Evolutionary conservation across 441 rosid genomes (phyloP).

Genomic region (Daphne laureola): DNA sequence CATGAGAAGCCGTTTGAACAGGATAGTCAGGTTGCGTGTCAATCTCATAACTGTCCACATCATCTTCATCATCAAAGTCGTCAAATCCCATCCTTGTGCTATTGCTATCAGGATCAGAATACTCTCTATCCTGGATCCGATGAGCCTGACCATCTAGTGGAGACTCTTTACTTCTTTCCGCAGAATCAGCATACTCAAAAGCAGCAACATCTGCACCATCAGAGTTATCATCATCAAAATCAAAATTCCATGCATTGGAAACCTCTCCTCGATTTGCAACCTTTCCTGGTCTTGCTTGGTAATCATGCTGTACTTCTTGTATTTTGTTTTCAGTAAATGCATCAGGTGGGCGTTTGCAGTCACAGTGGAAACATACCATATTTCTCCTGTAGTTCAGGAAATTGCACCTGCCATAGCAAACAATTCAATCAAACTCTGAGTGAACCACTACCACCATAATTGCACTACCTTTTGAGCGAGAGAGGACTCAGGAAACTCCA

Average conservation of each 20-base stretch:
- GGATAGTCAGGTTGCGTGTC: constrained; percentile 37
- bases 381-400: constrained; percentile 93
- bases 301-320: constrained; percentile 41
- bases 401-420: constrained; percentile 62
- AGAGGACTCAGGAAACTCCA: too few species aligned
- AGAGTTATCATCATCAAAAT: constrained; percentile 92
- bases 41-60: constrained; percentile 80
- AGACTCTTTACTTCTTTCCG: constrained; percentile 25
- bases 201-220: constrained; percentile 97
- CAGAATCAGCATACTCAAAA: constrained; percentile 77
- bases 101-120: constrained; percentile 31
- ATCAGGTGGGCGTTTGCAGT: constrained; percentile 91
- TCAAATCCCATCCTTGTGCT: constrained; percentile 60
- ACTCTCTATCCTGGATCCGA: constrained; percentile 28
- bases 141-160: constrained; percentile 15
- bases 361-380: constrained; percentile 85
- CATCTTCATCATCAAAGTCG: constrained; percentile 85
- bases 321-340: constrained; percentile 49
- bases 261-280: constrained; percentile 42
- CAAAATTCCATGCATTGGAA: constrained; percentile 92
- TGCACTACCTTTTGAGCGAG: too few species aligned
- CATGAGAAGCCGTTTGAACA: constrained; percentile 23
- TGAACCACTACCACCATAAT: too few species aligned
- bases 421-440: too few species aligned
- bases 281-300: constrained; percentile 34